Conservation (phyloP, 2,329 filamentous ascomycete genomes). For the Phaeosphaeria sp. region DNA sequence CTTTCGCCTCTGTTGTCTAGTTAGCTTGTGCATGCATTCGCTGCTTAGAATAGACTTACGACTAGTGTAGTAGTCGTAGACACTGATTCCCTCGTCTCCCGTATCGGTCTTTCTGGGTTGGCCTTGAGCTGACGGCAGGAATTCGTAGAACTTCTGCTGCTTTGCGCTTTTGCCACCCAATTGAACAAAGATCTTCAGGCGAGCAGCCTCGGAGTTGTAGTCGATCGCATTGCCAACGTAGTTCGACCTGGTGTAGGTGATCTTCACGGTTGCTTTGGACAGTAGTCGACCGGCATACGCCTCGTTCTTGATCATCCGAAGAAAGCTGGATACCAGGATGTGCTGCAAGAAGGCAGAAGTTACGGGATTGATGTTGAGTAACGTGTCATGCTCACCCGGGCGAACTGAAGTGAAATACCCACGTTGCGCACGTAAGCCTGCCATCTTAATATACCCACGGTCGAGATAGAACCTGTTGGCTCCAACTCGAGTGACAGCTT, state of each 20-base stretch:
- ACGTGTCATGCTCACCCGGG: background rate
- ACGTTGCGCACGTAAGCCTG: background rate
- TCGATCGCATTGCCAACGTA: background rate
- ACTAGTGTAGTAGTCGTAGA: background rate
- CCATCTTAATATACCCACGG: background rate
- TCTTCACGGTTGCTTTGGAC: background rate
- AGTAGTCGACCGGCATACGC: background rate
- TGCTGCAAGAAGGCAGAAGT: background rate
- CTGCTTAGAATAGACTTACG: background rate
- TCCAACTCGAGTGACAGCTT: background rate
- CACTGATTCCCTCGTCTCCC: background rate
- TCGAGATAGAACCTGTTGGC: slow-evolving; percentile 2
- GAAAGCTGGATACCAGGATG: background rate
- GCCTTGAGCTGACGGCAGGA: background rate
- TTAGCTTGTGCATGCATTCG: background rate
- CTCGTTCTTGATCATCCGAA: background rate
- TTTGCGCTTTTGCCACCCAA: background rate
- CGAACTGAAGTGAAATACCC: background rate
- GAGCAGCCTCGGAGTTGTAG: background rate
- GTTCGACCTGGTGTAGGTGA: background rate
- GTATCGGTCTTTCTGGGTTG: background rate
- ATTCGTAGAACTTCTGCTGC: slow-evolving; percentile 4
- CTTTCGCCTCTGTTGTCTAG: slow-evolving; percentile 21
- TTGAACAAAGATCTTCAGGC: background rate
- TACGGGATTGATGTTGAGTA: background rate